These are phyloP conservation scores for Pythium myriotylum DNA, from an alignment of 352 stramenopile genomes.

Conservation along the genomic window DNA sequence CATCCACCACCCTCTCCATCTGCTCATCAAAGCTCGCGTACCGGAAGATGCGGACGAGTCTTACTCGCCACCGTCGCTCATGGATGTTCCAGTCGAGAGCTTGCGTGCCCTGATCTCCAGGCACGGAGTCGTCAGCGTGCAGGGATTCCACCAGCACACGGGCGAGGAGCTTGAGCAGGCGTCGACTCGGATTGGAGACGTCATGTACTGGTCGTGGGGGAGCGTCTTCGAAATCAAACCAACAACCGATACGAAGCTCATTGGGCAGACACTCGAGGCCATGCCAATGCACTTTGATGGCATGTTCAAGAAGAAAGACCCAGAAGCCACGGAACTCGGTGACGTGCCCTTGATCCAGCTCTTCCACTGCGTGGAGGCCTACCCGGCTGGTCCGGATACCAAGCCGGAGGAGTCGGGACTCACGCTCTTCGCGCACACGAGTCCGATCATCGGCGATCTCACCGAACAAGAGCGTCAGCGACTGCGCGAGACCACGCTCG, in stretches of 20 bases:
- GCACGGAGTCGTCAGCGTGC: constrained; percentile 13
- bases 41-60: background rate
- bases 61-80: background rate
- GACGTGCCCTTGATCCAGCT: constrained; percentile 18
- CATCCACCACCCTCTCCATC: background rate
- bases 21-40: background rate
- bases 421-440: constrained; percentile 1
- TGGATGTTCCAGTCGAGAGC: background rate
- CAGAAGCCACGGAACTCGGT: constrained; percentile 7
- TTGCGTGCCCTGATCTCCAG: constrained; percentile 4
- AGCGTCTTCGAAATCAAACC: constrained; percentile 13
- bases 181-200: too few relatives aligned
- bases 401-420: background rate
- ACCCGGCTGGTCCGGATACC: background rate
- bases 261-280: constrained; percentile 9
- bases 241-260: background rate
- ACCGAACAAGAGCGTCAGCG: background rate
- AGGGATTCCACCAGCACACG: constrained; percentile 8
- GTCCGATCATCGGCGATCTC: background rate
- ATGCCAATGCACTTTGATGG: constrained; percentile 19
- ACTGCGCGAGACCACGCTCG: background rate
- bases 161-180: background rate
- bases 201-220: background rate
- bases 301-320: constrained; percentile 17
- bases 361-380: constrained; percentile 18